phyloP scores from a whole-genome alignment of 2,329 filamentous ascomycete genomes.

The Magnaporthales sp. region DNA sequence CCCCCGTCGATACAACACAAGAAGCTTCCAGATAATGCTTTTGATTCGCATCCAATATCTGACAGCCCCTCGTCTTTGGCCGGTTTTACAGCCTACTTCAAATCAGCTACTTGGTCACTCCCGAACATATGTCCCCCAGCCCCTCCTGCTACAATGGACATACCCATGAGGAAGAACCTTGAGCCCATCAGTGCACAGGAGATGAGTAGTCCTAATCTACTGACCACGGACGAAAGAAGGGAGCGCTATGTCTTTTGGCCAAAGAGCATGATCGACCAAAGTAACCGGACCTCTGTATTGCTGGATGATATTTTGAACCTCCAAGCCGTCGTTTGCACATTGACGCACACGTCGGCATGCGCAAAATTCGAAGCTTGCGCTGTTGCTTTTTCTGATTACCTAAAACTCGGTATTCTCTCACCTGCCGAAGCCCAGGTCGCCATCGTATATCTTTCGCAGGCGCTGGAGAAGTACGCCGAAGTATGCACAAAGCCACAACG shows the following conservation, averaged over 20 bases:
- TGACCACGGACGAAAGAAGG: not conserved
- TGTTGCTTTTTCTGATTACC: not conserved
- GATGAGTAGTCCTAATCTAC: not conserved
- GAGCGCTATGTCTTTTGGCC: not conserved
- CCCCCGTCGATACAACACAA: not conserved
- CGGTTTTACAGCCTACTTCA: not conserved
- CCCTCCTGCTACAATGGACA: not conserved
- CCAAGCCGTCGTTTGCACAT: not conserved
- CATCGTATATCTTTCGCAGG: not conserved
- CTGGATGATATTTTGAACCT: not conserved
- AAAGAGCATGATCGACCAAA: not conserved
- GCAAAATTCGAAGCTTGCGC: not conserved
- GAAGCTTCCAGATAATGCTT: not conserved
- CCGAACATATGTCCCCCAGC: not conserved
- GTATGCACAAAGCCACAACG: not conserved
- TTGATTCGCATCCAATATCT: not conserved
- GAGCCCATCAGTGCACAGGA: not conserved
- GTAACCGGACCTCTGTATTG: not conserved
- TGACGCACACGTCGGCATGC: not conserved
- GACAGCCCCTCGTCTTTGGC: not conserved
- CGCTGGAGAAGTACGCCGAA: not conserved
- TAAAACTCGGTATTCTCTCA: not conserved
- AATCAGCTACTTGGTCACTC: not conserved
- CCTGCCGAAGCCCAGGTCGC: not conserved
- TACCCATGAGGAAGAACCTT: not conserved